Evolutionary conservation across 2,329 filamentous ascomycete species (phyloP), one percentile per base, ranked within the genome.

Genomic region (Colletotrichum sp.): DNA sequence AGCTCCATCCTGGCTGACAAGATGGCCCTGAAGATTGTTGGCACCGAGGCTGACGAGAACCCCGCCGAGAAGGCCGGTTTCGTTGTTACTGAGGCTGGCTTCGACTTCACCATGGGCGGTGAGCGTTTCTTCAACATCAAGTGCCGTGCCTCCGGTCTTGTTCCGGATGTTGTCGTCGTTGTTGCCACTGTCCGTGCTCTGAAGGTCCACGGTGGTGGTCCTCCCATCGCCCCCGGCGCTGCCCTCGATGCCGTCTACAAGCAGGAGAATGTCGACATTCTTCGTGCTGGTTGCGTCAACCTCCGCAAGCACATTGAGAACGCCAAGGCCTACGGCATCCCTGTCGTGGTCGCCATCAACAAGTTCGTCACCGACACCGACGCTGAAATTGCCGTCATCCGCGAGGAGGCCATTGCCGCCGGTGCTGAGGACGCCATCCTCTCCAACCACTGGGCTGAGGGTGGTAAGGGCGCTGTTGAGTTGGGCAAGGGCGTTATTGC

Each of bases 61-160:
- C 91, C 96, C 81, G 89, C 92, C 66, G 88, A 93, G 79, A 96
- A 97, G 89, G 92, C 94, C 34, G 97, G 97, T 12, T 98, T 97
- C 81, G 96, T 98, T 26, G 93, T 99, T 48, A 99, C 97, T 3
- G 97, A 99, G 85, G 96, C 97, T 69, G 97, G 97, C 12, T 99
- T 99, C 85, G 97, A 99, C 86, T 99, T 99, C 87, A 98, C 97
- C 81, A 99, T 99, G 97, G 97, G 97, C 78, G 97, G 97, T 78
- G 97, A 99, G 90, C 94, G 97, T 68, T 99, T 99, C 91, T 98
- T 99, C 92, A 98, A 99, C 89, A 98, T 99, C 90, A 99, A 99
- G 90, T 98, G 97, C 88, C 94, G 97, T 76, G 94, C 96, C 12
- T 98, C 96, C 8, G 96, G 96, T 28, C 93, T 99, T 61, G 92